Evolutionary conservation across 2,329 filamentous ascomycete genomes (phyloP), one percentile per base, ranked within the genome.

Genomic region (Sarocladium strictum): DNA sequence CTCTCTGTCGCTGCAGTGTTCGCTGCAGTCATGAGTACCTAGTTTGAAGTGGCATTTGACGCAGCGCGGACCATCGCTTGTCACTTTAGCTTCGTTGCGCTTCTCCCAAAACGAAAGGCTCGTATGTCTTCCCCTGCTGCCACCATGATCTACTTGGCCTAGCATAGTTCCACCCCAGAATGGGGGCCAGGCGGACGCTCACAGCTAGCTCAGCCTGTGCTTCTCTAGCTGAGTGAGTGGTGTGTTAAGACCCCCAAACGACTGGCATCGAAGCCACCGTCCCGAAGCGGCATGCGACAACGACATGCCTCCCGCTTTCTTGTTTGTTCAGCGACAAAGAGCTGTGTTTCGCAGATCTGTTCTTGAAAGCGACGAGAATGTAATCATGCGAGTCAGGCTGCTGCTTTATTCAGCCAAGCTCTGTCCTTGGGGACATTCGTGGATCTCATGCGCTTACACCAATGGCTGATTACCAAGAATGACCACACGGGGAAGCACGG

Each of bases 31-130:
- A 21, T 43, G 7, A 21, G 40, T 43, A n/a, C n/a, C n/a, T n/a
- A n/a, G n/a, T n/a, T n/a, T n/a, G n/a, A n/a, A 17, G 17, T 24
- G 21, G 7, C 40, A 7, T 38, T 38, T 24, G 43, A 17, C 23
- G n/a, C 3, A 27, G 43, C 7, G 43, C 43, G 23, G 14, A 12
- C 24, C 21, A n/a, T 47, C 43, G 43, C 43, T 47, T 47, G 43
- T 15, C 23, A 15, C 43, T 21, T 19, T 43, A 43, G 40, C 21
- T 23, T 47, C 24, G 43, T 47, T 15, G 24, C 24, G 43, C 43
- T 47, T 47, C 43, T 27, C 43, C 43, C 24, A 29, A 47, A 47
- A 47, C 6, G 43, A 47, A 47, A 11, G 43, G 23, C 43, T 47
- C 43, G 43, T 47, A 47, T 12, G 43, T 47, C 9, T 12, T 14